Evolutionary conservation across 768 basidiomycete species (phyloP).

Genomic region (Coprinopsis strossmayeri): DNA sequence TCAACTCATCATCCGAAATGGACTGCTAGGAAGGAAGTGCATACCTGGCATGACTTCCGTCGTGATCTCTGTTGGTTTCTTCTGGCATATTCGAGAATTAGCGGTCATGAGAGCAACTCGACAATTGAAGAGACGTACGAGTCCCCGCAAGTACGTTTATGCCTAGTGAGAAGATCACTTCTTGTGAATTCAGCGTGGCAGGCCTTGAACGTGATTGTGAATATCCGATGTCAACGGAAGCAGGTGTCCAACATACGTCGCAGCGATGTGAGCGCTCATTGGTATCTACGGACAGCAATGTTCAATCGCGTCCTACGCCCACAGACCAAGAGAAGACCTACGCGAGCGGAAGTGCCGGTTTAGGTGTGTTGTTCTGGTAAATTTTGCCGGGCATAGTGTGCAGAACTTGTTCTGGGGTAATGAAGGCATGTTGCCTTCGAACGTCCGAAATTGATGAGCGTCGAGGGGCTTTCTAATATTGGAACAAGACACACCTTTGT

Average conservation of each 20-base stretch:
- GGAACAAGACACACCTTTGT: constrained; percentile 25
- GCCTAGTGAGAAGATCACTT: constrained; percentile 65
- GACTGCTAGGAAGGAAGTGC: too few relatives aligned
- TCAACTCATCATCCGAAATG: too few relatives aligned
- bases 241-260: constrained; percentile 34
- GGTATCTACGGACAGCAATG: constrained; percentile 39
- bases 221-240: neutral
- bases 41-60: constrained; percentile 58
- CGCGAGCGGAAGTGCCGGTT: constrained; percentile 70
- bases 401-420: constrained; percentile 72
- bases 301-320: too few relatives aligned
- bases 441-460: constrained; percentile 31
- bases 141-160: constrained; percentile 67
- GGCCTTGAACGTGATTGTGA: constrained; percentile 29
- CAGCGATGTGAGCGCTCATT: constrained; percentile 62
- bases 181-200: constrained; percentile 68
- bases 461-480: constrained; percentile 13
- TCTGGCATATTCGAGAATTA: constrained; percentile 17
- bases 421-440: constrained; percentile 60
- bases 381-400: constrained; percentile 63
- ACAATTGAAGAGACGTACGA: constrained; percentile 39
- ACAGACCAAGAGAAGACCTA: constrained; percentile 26
- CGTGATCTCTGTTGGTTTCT: constrained; percentile 47
- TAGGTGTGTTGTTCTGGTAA: constrained; percentile 68
- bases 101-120: constrained; percentile 7